Evolutionary conservation across 257 asterid genomes (phyloP).

Genomic region (Nicotiana tomentosiformis): DNA sequence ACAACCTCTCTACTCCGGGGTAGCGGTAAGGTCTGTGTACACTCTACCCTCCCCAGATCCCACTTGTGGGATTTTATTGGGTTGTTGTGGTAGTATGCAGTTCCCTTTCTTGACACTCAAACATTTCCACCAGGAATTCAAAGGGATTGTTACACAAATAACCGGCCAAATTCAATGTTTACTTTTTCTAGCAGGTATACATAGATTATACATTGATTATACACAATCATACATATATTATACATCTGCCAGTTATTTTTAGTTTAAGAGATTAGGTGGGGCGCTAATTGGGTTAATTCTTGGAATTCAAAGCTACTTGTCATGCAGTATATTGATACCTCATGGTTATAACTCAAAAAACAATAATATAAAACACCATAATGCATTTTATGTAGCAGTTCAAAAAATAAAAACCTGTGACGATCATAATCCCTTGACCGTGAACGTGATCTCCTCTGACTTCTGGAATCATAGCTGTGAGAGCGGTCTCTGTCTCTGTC

Average conservation of each 20-base stretch:
- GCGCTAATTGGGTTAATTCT: no score
- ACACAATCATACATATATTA: no score
- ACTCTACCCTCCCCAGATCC: no score
- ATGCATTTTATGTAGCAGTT: neutral
- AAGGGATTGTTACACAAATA: neutral
- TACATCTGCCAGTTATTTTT: no score
- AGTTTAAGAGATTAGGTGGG: no score
- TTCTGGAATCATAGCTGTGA: constrained; percentile 70
- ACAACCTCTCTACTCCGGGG: no score
- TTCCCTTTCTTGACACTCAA: neutral
- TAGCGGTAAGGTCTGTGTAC: no score
- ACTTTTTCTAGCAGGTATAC: no score
- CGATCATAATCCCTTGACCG: constrained; percentile 91
- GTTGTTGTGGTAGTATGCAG: no score
- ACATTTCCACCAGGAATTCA: neutral
- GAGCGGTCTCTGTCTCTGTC: constrained; percentile 60
- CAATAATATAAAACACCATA: neutral
- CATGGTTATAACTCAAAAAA: neutral
- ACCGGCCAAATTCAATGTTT: no score
- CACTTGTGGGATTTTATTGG: no score
- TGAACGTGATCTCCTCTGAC: constrained; percentile 83
- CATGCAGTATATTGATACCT: neutral
- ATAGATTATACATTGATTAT: no score
- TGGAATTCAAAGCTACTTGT: neutral
- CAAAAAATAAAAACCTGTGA: constrained; percentile 45